Base-by-base conservation (phyloP, 2,329 filamentous ascomycete genomes). In the Achaetomium macrosporum region DNA sequence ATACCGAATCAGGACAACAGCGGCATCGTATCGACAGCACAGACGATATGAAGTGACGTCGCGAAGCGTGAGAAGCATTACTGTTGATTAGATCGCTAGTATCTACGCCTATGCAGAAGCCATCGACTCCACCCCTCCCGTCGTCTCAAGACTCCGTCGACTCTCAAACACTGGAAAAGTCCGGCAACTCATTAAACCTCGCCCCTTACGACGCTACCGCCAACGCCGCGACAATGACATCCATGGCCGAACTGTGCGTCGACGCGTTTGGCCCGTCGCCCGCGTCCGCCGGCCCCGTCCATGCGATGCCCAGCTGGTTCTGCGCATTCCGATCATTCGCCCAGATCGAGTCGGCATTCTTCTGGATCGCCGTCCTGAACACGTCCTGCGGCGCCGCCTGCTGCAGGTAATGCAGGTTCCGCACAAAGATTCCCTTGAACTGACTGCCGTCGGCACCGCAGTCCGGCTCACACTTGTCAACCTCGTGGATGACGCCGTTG, bases 361-460 rank as follows among this genome's bases (percentile, higher is more conserved):
- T 70, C 44, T 75, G 65, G 51, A 89, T 78, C 51, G 84, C 83
- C 2, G 69, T 64, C 12, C 67, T 69, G 62, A 82, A 84, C 10
- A 65, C 65, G 3, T 71, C 65, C 36, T 77, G 69, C 0, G 78
- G 77, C 1, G 74, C 75, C 2, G 68, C 76, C 1, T 68, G 62
- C 11, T 84, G 73, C 51, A 89, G 65, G 42, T 76, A 75, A 49
- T 73, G 69, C 36, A 88, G 66, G 59, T 86, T 87, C 5, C 85
- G 76, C 51, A 81, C 75, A 59, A 88, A 87, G 20, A 88, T 72
- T 10, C 85, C 85, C 65, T 88, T 89, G 73, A 89, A 89, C 61
- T 85, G 81, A 1, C 73, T 71, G 0, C 74, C 78, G 57, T 83
- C 77, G 11, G 57, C 64, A 20, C 73, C 73, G 47, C 77, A 81